phyloP scores from a whole-genome alignment of 108 stramenopile species.

The Skeletonema menzelii region DNA sequence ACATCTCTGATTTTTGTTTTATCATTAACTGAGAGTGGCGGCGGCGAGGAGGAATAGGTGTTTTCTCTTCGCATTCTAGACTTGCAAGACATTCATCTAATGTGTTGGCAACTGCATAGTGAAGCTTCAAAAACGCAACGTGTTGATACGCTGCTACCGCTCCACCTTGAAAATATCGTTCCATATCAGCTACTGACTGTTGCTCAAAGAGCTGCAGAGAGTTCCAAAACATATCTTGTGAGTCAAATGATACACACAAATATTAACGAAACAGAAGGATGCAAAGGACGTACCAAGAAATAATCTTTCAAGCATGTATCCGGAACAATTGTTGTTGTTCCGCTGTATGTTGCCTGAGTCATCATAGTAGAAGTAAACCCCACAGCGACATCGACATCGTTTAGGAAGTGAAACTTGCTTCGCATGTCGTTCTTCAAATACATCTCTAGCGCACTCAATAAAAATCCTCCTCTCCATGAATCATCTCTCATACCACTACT shows the following conservation, averaged over 20 bases:
- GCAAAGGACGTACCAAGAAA: conserved; percentile 46
- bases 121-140: conserved; percentile 79
- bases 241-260: conserved; percentile 4
- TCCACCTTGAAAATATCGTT: conserved; percentile 74
- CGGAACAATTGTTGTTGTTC: conserved; percentile 87
- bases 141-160: conserved; percentile 85
- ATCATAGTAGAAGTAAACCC: conserved; percentile 83
- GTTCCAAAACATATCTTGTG: background rate
- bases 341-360: conserved; percentile 63
- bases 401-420: conserved; percentile 79
- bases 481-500: conserved; percentile 58
- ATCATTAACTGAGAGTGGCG: conserved; percentile 31
- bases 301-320: conserved; percentile 74
- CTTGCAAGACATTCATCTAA: conserved; percentile 81
- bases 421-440: conserved; percentile 83
- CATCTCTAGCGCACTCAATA: conserved; percentile 57
- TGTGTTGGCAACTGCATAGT: conserved; percentile 78
- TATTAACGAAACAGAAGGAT: background rate
- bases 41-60: conserved; percentile 25
- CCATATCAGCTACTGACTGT: conserved; percentile 52
- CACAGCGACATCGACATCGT: conserved; percentile 85
- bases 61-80: conserved; percentile 54
- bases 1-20: conserved; percentile 20
- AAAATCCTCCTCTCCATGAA: conserved; percentile 87
- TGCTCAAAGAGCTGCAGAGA: conserved; percentile 54